Conservation (phyloP, 129 eudicot genomes). For the Artemisia argyi region DNA sequence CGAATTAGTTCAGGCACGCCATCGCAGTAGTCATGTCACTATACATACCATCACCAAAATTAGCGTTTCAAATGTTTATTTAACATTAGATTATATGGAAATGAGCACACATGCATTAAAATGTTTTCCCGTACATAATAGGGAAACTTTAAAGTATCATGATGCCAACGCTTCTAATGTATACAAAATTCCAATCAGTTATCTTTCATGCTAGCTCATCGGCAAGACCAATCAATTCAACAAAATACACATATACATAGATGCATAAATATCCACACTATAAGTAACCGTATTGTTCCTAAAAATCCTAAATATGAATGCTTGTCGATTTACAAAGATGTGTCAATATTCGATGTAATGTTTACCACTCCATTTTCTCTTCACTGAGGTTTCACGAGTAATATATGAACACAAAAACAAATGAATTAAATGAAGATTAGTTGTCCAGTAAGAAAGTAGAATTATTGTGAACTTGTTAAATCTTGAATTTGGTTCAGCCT, state of each 20-base stretch:
- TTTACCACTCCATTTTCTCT: background rate
- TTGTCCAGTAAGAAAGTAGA: no score
- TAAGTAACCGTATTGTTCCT: background rate
- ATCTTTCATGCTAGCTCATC: conserved; percentile 2
- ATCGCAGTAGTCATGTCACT: no score
- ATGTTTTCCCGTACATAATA: no score
- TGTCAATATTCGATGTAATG: no score
- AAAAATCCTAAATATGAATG: background rate
- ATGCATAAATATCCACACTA: conserved; percentile 5
- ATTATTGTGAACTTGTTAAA: no score
- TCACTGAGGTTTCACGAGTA: background rate
- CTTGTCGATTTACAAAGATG: background rate
- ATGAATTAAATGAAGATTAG: no score
- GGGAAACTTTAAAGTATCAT: background rate
- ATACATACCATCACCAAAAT: no score
- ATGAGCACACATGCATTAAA: no score
- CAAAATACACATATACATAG: conserved; percentile 20
- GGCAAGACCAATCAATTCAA: conserved; percentile 16
- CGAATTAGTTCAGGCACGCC: no score
- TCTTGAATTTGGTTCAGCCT: conserved; percentile 73
- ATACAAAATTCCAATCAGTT: background rate
- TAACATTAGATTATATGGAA: no score
- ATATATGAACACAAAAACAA: background rate
- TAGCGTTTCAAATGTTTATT: no score
- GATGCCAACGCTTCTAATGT: background rate